Conservation (phyloP, 192 early-diverging fungal species). For the Bifiguratus adelaidae region DNA sequence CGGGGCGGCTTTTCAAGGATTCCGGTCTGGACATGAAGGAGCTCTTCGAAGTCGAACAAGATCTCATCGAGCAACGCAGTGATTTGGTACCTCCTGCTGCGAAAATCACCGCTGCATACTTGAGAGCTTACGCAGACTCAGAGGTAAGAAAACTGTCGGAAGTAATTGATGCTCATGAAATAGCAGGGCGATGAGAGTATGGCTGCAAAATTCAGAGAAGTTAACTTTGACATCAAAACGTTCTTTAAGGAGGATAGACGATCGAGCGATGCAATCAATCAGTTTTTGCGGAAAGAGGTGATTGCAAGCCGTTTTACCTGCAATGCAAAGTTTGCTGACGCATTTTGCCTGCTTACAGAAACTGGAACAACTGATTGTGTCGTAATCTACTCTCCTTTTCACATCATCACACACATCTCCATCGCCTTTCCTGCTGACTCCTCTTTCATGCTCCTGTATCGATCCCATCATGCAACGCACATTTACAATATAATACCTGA, state of each 20-base stretch:
- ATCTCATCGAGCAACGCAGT: background rate
- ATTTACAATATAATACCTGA: too few species aligned
- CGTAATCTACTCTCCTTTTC: too few species aligned
- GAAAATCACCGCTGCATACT: background rate
- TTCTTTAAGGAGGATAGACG: background rate
- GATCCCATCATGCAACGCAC: too few species aligned
- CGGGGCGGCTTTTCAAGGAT: background rate
- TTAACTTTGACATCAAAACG: background rate
- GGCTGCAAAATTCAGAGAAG: background rate
- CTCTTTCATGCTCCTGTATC: too few species aligned
- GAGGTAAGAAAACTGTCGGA: background rate
- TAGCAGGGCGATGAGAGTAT: background rate
- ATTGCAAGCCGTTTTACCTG: background rate
- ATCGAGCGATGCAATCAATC: background rate
- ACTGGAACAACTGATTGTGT: too few species aligned
- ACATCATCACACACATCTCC: too few species aligned
- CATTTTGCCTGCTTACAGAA: too few species aligned
- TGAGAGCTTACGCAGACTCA: background rate
- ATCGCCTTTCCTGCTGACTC: too few species aligned
- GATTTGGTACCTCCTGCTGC: background rate
- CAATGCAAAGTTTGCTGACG: too few species aligned
- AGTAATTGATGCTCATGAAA: background rate
- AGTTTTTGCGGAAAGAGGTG: background rate
- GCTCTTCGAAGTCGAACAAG: background rate
- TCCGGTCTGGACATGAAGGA: background rate